Base-by-base conservation (phyloP, 345 rosid genomes). In the Citrus australasica region DNA sequence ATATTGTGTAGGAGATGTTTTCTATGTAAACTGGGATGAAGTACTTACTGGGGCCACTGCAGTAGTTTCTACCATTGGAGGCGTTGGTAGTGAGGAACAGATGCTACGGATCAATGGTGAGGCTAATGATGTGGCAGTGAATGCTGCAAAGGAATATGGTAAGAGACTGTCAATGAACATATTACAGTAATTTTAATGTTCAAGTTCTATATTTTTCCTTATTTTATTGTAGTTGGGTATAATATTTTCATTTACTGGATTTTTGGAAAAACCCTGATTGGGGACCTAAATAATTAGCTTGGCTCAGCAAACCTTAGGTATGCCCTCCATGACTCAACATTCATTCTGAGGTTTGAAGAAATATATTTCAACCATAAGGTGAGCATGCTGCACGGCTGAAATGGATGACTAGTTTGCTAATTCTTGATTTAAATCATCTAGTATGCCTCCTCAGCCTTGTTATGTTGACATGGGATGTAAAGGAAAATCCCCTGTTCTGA, bases 11-110 rank as follows among this genome's bases (percentile, higher is more conserved):
- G 99, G 98, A 68, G 99, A 95, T 85, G 96, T 95, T 69, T 95
- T 95, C 86, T 95, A 95, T 68, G 83, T 84, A 66, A 91, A 92
- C 74, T 95, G 98, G 98, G 98, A 95, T 87, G 99, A 90, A 81
- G 92, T 95, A n/a, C 93, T 93, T 82, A 82, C 79, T 17, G 97
- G 99, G 69, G 97, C 98, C 68, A 95, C 94, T 75, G 88, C 96
- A 4, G 94, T 93, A 56, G 92, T 95, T 84, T 93, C 99, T 10
- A 95, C 99, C 21, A 84, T 92, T 62, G 98, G 98, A 82, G 99
- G 99, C 72, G 85, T 95, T 81, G 98, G 97, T 32, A 95, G 82
- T 74, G 95, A 95, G 80, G 97, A 93, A 69, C 98, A 93, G 81
- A 95, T 95, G 98, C 84, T 84, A 82, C 89, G 97, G 81, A 91